Conservation (phyloP, 2,329 filamentous ascomycete genomes). For the Simplicillium sp. region DNA sequence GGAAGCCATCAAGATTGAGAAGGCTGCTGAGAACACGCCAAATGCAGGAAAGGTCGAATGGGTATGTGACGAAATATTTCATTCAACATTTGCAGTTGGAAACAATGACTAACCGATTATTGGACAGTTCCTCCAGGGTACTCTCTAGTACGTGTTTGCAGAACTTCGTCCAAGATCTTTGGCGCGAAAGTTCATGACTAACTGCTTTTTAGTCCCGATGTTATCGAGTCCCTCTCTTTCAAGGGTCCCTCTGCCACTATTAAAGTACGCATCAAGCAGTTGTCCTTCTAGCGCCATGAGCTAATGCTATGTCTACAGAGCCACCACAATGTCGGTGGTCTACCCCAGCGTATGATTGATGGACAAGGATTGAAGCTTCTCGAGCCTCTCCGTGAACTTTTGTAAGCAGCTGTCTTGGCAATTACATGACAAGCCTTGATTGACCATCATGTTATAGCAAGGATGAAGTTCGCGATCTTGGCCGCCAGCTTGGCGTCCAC, state of each 20-base stretch:
- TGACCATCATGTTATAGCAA: slow-evolving; percentile 42
- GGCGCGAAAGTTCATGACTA: too few species aligned
- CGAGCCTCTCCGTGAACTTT: slow-evolving; percentile 69
- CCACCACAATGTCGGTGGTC: slow-evolving; percentile 60
- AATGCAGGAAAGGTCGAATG: slow-evolving; percentile 71
- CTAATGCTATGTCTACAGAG: slow-evolving; percentile 19
- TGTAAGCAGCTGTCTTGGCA: too few species aligned
- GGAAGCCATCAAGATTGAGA: slow-evolving; percentile 62
- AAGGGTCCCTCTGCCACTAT: slow-evolving; percentile 41
- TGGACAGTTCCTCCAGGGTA: slow-evolving; percentile 67
- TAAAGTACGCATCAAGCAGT: slow-evolving; percentile 23
- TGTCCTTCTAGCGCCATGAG: background rate
- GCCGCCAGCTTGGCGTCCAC: slow-evolving; percentile 20
- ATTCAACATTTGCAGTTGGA: too few species aligned
- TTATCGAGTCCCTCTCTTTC: slow-evolving; percentile 39
- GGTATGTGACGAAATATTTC: too few species aligned
- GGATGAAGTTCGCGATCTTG: slow-evolving; percentile 50
- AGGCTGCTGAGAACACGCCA: slow-evolving; percentile 54
- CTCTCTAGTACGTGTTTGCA: too few species aligned
- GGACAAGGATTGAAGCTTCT: slow-evolving; percentile 52
- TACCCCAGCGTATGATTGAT: slow-evolving; percentile 46
- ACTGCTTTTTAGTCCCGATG: slow-evolving; percentile 9
- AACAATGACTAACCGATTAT: too few species aligned
- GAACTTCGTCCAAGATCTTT: too few species aligned
- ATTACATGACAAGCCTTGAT: too few species aligned